These are phyloP conservation scores for Thelephora ganbajun DNA, from an alignment of 768 basidiomycete genomes.

Conservation along the genomic window DNA sequence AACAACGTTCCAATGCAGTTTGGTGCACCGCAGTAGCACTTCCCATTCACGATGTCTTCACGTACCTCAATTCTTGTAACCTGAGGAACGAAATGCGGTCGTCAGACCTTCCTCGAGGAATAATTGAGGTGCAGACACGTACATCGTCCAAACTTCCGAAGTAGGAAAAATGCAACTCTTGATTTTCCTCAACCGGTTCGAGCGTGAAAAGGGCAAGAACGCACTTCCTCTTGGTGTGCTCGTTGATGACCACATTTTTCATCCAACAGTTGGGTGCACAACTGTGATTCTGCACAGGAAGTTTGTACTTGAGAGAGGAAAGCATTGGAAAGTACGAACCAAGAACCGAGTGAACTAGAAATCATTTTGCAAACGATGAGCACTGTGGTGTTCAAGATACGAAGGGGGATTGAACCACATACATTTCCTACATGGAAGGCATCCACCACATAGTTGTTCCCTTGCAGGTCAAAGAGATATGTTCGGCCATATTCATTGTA, in stretches of 20 bases:
- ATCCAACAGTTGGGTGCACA: constrained; percentile 77
- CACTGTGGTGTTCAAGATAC: too few relatives aligned
- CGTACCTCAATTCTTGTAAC: background rate
- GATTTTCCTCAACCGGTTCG: constrained; percentile 44
- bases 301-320: background rate
- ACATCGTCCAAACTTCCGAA: constrained; percentile 29
- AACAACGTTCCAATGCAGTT: background rate
- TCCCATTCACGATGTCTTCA: background rate
- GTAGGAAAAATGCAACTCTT: constrained; percentile 75
- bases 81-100: background rate
- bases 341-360: constrained; percentile 81
- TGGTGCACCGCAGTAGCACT: background rate
- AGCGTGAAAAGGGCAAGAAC: constrained; percentile 52
- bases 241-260: constrained; percentile 67
- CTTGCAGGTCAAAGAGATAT: constrained; percentile 77
- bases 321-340: constrained; percentile 24
- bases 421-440: constrained; percentile 85
- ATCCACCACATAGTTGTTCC: constrained; percentile 61
- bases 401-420: constrained; percentile 16
- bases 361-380: constrained; percentile 1
- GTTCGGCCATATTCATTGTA: constrained; percentile 66
- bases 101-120: background rate
- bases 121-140: background rate
- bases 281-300: constrained; percentile 60
- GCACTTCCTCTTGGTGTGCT: constrained; percentile 57